Conservation (phyloP, 108 stramenopile species). For the Cyclotella choctawhatcheeana region DNA sequence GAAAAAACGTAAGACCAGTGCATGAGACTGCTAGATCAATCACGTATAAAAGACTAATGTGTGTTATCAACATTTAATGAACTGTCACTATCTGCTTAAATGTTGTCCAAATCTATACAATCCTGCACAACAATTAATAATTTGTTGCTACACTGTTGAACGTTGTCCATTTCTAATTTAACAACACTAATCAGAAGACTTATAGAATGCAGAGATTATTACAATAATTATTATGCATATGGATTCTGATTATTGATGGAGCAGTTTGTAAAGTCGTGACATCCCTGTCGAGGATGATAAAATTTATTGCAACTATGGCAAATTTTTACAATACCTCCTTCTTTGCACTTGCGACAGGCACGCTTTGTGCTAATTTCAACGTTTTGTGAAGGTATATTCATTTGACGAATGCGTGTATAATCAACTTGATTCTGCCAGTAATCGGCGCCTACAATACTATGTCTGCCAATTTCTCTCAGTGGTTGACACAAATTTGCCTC, state of each 20-base stretch:
- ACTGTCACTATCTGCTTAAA: too few species aligned
- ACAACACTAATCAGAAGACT: too few species aligned
- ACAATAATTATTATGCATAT: too few species aligned
- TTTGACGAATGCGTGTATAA: background rate
- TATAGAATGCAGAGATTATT: too few species aligned
- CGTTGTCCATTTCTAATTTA: too few species aligned
- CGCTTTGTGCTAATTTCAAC: background rate
- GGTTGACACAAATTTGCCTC: slow-evolving; percentile 10
- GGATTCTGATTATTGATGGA: background rate
- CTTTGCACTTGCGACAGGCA: slow-evolving; percentile 1
- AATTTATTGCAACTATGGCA: background rate
- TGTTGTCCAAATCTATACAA: too few species aligned
- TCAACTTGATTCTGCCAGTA: slow-evolving; percentile 20
- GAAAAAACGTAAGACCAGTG: background rate
- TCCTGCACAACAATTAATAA: too few species aligned
- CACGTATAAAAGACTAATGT: background rate
- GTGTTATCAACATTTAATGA: too few species aligned
- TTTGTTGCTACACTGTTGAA: too few species aligned
- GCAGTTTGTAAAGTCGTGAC: slow-evolving; percentile 3
- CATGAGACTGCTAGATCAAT: background rate
- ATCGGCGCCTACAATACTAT: slow-evolving; percentile 16
- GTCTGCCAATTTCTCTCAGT: slow-evolving; percentile 9
- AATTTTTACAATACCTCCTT: background rate
- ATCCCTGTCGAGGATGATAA: background rate
- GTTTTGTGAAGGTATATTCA: background rate